Conservation (phyloP, 2,329 filamentous ascomycete species). For the Fonsecaea multimorphosa region DNA sequence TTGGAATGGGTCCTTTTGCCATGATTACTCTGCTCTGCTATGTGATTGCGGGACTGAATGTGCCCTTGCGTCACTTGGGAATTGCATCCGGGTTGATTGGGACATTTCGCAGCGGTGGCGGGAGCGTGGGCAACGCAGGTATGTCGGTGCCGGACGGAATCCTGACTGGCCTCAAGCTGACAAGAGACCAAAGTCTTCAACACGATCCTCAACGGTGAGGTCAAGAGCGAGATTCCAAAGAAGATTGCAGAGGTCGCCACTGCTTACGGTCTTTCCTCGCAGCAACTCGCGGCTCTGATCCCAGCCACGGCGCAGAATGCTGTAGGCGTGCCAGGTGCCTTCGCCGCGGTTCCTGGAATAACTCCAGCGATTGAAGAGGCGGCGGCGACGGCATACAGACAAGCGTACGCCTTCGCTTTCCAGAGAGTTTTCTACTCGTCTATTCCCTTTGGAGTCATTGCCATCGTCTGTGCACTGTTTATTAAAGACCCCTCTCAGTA, state of each 20-base stretch:
- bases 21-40: conserved; percentile 23
- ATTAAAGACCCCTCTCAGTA: conserved; percentile 26
- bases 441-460: conserved; percentile 37
- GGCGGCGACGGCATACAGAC: conserved; percentile 46
- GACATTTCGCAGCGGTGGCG: conserved; percentile 29
- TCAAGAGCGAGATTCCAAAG: conserved; percentile 14
- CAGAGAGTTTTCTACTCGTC: conserved; percentile 48
- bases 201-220: conserved; percentile 35
- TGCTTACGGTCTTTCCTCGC: conserved; percentile 46
- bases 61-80: conserved; percentile 28
- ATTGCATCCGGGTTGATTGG: conserved; percentile 31
- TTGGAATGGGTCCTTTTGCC: conserved; percentile 27
- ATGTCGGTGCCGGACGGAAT: neutral
- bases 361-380: conserved; percentile 45
- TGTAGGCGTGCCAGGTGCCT: conserved; percentile 36
- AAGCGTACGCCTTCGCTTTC: conserved; percentile 54
- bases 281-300: conserved; percentile 46
- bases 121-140: conserved; percentile 38
- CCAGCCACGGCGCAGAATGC: conserved; percentile 45
- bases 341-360: conserved; percentile 45
- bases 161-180: neutral
- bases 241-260: conserved; percentile 43
- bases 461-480: conserved; percentile 26
- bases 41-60: conserved; percentile 26
- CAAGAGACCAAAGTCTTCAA: conserved; percentile 34